phyloP scores from a whole-genome alignment of 1,139 yeast species.

The Sugiyamaella sp. region DNA sequence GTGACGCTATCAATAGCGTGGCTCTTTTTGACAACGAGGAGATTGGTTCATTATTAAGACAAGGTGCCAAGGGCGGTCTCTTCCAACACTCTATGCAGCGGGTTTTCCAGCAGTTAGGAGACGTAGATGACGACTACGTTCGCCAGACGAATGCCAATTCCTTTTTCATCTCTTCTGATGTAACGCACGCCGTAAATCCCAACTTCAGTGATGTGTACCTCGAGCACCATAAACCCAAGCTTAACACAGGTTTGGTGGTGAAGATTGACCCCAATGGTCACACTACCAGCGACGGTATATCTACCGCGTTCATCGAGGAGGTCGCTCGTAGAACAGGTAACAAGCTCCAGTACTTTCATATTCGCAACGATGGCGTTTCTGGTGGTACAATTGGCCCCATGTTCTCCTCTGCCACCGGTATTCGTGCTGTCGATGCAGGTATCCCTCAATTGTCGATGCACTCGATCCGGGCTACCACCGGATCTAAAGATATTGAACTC shows the following conservation, averaged over 20 bases:
- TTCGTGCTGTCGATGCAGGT: conserved; percentile 75
- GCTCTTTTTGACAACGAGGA: conserved; percentile 93
- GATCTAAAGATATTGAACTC: conserved; percentile 67
- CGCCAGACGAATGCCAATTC: conserved; percentile 56
- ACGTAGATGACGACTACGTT: conserved; percentile 44
- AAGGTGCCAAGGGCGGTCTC: conserved; percentile 91
- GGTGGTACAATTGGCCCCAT: conserved; percentile 85
- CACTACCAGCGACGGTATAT: conserved; percentile 71
- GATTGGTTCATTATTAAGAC: conserved; percentile 84
- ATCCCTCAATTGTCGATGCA: conserved; percentile 83
- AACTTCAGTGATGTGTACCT: conserved; percentile 67
- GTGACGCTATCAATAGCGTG: conserved; percentile 64
- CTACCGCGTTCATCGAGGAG: conserved; percentile 60
- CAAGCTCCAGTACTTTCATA: conserved; percentile 53
- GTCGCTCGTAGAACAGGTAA: conserved; percentile 59
- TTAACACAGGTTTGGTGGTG: conserved; percentile 69
- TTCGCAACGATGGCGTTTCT: conserved; percentile 69
- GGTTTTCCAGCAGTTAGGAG: conserved; percentile 54
- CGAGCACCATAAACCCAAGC: conserved; percentile 68
- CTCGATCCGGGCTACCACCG: conserved; percentile 75
- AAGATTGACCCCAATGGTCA: conserved; percentile 70
- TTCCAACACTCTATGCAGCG: conserved; percentile 75
- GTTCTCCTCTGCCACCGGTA: conserved; percentile 65
- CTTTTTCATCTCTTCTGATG: conserved; percentile 85
- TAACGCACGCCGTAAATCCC: conserved; percentile 94